phyloP scores from a whole-genome alignment of 1,284 basidiomycete genomes.

The Fomitopsis palustris region DNA sequence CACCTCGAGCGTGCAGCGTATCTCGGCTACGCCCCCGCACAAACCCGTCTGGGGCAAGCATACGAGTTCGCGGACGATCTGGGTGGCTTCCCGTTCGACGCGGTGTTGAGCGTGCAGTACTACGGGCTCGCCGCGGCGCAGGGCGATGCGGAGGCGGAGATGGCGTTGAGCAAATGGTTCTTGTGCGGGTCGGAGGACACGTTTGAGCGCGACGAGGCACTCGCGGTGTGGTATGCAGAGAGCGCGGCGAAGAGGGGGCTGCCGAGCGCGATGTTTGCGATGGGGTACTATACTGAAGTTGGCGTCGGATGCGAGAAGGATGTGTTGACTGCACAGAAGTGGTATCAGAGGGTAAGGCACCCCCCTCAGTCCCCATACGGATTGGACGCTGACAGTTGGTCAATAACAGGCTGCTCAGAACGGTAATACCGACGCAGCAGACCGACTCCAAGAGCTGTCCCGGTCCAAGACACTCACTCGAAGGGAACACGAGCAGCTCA shows the following conservation, averaged over 20 bases:
- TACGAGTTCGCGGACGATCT: slow-evolving; percentile 88
- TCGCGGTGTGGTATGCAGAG: slow-evolving; percentile 86
- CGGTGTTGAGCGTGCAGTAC: slow-evolving; percentile 86
- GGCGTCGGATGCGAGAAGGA: slow-evolving; percentile 66
- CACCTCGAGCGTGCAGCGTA: slow-evolving; percentile 80
- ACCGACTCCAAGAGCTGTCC: slow-evolving; percentile 65
- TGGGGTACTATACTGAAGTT: slow-evolving; percentile 89
- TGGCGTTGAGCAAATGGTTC: slow-evolving; percentile 94
- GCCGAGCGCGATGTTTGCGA: slow-evolving; percentile 84
- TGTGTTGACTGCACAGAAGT: slow-evolving; percentile 55
- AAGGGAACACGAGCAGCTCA: slow-evolving; percentile 73
- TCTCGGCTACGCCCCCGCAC: slow-evolving; percentile 81
- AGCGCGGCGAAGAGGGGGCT: slow-evolving; percentile 81
- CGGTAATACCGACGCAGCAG: slow-evolving; percentile 74
- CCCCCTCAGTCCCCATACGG: too few species aligned
- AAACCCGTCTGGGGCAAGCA: slow-evolving; percentile 87
- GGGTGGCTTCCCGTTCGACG: slow-evolving; percentile 72
- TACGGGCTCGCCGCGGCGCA: slow-evolving; percentile 81
- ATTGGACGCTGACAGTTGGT: not conserved
- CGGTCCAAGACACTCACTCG: slow-evolving; percentile 60
- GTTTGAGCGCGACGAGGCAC: slow-evolving; percentile 84
- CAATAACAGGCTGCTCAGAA: slow-evolving; percentile 62
- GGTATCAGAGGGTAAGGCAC: slow-evolving; percentile 60
- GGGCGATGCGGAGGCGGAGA: slow-evolving; percentile 87
- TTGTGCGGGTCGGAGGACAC: slow-evolving; percentile 75